phyloP scores from a whole-genome alignment of 1,139 yeast genomes.

The Debaryomycetaceae sp. region DNA sequence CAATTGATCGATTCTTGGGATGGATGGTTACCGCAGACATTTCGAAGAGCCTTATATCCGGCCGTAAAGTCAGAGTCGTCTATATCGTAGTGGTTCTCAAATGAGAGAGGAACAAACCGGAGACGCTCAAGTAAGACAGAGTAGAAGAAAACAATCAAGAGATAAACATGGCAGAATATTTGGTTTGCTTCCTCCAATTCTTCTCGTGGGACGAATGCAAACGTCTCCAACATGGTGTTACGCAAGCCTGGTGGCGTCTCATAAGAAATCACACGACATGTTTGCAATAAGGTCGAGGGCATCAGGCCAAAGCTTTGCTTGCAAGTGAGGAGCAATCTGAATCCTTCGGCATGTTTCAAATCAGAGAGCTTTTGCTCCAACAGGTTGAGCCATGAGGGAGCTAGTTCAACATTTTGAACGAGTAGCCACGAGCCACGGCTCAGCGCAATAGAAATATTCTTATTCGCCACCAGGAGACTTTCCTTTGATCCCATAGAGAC shows the following conservation, averaged over 20 bases:
- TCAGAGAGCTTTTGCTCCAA: constrained; percentile 36
- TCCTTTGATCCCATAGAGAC: constrained; percentile 75
- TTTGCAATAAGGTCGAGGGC: constrained; percentile 45
- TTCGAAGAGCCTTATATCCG: constrained; percentile 30
- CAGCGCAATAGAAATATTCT: constrained; percentile 36
- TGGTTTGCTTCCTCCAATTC: constrained; percentile 19
- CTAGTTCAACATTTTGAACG: constrained; percentile 70
- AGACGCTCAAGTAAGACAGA: constrained; percentile 48
- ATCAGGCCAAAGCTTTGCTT: constrained; percentile 30
- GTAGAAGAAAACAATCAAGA: constrained; percentile 63
- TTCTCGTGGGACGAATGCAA: constrained; percentile 16
- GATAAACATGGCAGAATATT: constrained; percentile 38
- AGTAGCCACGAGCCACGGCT: constrained; percentile 55
- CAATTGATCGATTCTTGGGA: constrained; percentile 47
- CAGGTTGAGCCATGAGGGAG: constrained; percentile 49
- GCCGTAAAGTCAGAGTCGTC: constrained; percentile 65
- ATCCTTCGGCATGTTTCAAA: constrained; percentile 11
- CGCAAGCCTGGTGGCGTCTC: constrained; percentile 58
- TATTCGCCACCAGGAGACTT: constrained; percentile 46
- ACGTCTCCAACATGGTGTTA: constrained; percentile 33
- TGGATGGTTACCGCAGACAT: constrained; percentile 19
- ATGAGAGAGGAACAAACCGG: constrained; percentile 54
- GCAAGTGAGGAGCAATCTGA: constrained; percentile 54
- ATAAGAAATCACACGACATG: constrained; percentile 41
- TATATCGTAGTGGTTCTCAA: constrained; percentile 51